Evolutionary conservation across 768 basidiomycete genomes (phyloP), one percentile per base, ranked within the genome.

Genomic region (Xerocomellus dryophilus): DNA sequence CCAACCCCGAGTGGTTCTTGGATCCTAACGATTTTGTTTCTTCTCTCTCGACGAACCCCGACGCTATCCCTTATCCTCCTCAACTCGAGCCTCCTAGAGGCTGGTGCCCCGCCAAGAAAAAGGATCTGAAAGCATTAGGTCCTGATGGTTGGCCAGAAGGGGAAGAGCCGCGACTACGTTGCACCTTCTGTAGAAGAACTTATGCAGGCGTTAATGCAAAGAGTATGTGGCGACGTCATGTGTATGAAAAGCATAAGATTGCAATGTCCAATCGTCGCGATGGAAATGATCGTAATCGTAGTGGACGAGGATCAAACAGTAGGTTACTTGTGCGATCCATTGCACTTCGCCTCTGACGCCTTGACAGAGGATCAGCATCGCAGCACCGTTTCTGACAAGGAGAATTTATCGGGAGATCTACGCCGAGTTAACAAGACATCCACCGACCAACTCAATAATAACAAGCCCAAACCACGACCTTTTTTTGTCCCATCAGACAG

Each of bases 181-280:
- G 90, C 71, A 92, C 90, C 1, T 91, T 93, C 64, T 93, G 90
- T 62, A 75, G 90, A 60, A 79, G 90, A 59, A 86, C 84, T 6
- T 93, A 93, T 61, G 86, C 89, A 4, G 90, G 90, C 11, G 87
- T 90, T 31, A 93, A 93, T 66, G 90, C 90, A 7, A 91, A 92
- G 71, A 91, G 89, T 65, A 93, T 93, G 90, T 93, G 90, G 90
- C 75, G 90, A 54, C 78, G 90, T 43, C 90, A 93, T 68, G 90
- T 93, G 29, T 90, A 86, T 58, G 90, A 93, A 71, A 91, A 92
- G 65, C 90, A 93, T 68, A 91, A 90, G 71, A 88, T 93, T 63
- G 88, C 90, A 36, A 92, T 93, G 90, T 79, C 88, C 35, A 93
- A 93, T 62, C 79, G 90, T 31, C 83, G 90, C 49, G 90, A 90